These are phyloP conservation scores for Herpetomonas samuelpessoai DNA, from an alignment of 208 protist genomes.

Conservation along the genomic window DNA sequence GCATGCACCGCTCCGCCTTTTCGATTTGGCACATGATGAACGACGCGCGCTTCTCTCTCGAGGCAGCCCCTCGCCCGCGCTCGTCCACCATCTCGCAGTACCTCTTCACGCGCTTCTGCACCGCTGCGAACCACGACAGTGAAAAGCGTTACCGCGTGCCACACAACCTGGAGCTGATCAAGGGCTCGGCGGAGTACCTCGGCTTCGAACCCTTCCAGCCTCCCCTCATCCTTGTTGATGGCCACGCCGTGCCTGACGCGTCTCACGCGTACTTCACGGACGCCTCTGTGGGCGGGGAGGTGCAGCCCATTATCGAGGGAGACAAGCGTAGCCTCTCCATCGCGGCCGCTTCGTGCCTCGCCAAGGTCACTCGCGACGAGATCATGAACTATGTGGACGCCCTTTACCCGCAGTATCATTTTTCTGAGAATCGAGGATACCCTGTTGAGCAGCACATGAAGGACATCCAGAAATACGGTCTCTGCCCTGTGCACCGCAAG, in stretches of 20 bases:
- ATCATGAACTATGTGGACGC: slow-evolving; percentile 77
- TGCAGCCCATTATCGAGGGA: slow-evolving; percentile 84
- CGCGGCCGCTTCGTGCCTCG: slow-evolving; percentile 85
- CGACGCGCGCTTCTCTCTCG: slow-evolving; percentile 73
- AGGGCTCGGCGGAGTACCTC: slow-evolving; percentile 67
- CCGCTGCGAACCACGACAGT: slow-evolving; percentile 61
- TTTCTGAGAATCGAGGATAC: slow-evolving; percentile 86
- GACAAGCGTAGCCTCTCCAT: slow-evolving; percentile 87
- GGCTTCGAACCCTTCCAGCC: slow-evolving; percentile 79
- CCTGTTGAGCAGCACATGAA: slow-evolving; percentile 88
- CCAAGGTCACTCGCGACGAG: slow-evolving; percentile 87
- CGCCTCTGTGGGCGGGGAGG: slow-evolving; percentile 53
- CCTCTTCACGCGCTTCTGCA: slow-evolving; percentile 81
- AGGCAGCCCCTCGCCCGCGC: slow-evolving; percentile 68
- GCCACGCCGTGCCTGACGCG: slow-evolving; percentile 69
- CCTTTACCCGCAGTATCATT: slow-evolving; percentile 79
- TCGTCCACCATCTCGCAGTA: slow-evolving; percentile 75
- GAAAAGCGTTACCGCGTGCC: slow-evolving; percentile 65
- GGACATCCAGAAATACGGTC: slow-evolving; percentile 52
- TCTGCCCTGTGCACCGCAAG: slow-evolving; percentile 79
- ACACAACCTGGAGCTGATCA: slow-evolving; percentile 56
- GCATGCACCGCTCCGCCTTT: slow-evolving; percentile 82
- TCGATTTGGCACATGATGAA: slow-evolving; percentile 81
- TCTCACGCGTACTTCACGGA: slow-evolving; percentile 66
- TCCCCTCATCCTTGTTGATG: slow-evolving; percentile 82